Evolutionary conservation across 2,329 filamentous ascomycete genomes (phyloP).

Genomic region (Leptographium procerum): DNA sequence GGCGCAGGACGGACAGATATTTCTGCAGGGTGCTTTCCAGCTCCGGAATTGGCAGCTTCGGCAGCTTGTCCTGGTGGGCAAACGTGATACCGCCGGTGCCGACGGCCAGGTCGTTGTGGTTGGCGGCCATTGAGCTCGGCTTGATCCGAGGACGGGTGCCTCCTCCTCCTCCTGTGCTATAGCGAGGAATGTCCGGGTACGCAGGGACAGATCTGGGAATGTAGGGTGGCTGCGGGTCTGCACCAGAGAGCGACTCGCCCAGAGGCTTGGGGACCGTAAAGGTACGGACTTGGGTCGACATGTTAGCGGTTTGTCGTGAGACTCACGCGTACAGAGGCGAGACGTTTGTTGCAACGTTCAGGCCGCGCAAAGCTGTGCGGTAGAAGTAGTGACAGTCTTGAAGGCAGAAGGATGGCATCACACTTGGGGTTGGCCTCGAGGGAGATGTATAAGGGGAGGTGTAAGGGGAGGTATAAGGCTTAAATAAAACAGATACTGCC

Average conservation of each 20-base stretch:
- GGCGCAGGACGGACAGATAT: conserved; percentile 69
- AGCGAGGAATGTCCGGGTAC: conserved; percentile 22
- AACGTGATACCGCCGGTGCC: conserved; percentile 69
- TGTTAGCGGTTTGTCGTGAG: conserved; percentile 30
- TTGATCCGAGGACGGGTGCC: conserved; percentile 11
- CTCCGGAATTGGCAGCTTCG: conserved; percentile 87
- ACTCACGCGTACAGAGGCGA: conserved; percentile 60
- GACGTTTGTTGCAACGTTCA: conserved; percentile 70
- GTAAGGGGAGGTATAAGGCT: not conserved
- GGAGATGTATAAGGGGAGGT: no score
- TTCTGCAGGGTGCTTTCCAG: conserved; percentile 66
- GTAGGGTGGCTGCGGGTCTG: conserved; percentile 10
- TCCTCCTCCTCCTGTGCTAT: conserved; percentile 13
- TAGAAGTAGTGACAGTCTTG: conserved; percentile 92
- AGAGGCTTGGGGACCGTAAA: conserved; percentile 61
- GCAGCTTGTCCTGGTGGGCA: conserved; percentile 74
- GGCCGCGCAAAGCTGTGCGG: conserved; percentile 74
- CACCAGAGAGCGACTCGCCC: conserved; percentile 52
- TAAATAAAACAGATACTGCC: not conserved
- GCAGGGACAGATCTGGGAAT: conserved; percentile 28
- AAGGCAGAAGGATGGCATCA: conserved; percentile 72
- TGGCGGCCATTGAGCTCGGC: conserved; percentile 10
- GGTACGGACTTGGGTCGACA: conserved; percentile 56
- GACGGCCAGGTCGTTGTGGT: conserved; percentile 39
- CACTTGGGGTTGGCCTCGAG: conserved; percentile 21